A percentile compares a stretch with the other conserved stretches of the same genome.
phyloP scores from a whole-genome alignment of 805 yeast genomes.

The Yamadazyma paraphyllophila region DNA sequence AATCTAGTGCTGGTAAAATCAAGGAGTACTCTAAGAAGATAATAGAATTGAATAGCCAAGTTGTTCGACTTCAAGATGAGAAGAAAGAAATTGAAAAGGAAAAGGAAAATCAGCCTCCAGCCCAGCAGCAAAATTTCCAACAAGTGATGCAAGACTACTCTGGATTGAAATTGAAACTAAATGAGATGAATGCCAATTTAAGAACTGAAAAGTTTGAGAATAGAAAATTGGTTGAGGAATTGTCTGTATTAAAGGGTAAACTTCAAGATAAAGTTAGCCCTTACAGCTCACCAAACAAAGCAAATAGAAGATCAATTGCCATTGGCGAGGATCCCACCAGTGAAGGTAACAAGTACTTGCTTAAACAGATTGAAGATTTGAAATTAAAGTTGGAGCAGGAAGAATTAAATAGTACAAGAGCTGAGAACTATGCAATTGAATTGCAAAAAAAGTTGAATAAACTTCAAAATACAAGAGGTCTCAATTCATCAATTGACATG shows the following conservation, averaged over 20 bases:
- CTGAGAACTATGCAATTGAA: conserved; percentile 48
- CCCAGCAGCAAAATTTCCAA: conserved; percentile 16
- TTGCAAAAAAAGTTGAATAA: conserved; percentile 42
- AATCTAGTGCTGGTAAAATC: conserved; percentile 3
- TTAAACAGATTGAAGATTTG: conserved; percentile 48
- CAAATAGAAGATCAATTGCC: conserved; percentile 30
- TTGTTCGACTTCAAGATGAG: conserved; percentile 21
- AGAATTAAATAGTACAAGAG: conserved; percentile 48
- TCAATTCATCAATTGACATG: conserved; percentile 31
- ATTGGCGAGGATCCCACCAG: conserved; percentile 29
- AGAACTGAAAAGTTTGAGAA: conserved; percentile 47
- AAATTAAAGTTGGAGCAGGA: conserved; percentile 51
- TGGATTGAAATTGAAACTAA: conserved; percentile 47
- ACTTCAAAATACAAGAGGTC: conserved; percentile 40
- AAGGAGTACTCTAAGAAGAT: conserved; percentile 29
- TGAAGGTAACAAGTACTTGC: conserved; percentile 17
- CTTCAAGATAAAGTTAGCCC: conserved; percentile 14
- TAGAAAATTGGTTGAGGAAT: conserved; percentile 51
- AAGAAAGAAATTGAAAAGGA: conserved; percentile 23
- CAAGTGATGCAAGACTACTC: conserved; percentile 44
- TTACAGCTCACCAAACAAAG: conserved; percentile 24
- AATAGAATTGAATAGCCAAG: conserved; percentile 21
- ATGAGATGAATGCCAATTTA: conserved; percentile 49
- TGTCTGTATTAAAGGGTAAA: conserved; percentile 59
- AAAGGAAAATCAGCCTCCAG: conserved; percentile 37